Evolutionary conservation across 768 basidiomycete species (phyloP), one percentile per base, ranked within the genome.

Genomic region (Fibroporia radiculosa): DNA sequence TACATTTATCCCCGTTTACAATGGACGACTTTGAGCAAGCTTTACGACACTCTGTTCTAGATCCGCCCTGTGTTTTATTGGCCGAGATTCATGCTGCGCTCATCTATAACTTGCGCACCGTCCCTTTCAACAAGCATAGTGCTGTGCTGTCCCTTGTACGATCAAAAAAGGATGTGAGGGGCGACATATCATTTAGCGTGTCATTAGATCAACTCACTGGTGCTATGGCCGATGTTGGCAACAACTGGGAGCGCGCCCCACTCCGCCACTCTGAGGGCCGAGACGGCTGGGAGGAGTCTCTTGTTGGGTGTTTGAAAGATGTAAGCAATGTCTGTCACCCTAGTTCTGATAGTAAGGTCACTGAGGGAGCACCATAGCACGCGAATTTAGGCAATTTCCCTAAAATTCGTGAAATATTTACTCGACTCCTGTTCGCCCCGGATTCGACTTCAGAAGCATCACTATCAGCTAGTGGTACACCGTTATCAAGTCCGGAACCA

Each of bases 1-100:
- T 98, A 13, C 82, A 86, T 49, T 65, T 99, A 14, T 93, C 93
- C 11, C 69, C 82, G 11, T 88, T 97, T 61, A 84, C 93, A 0
- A 70, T 99, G 56, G 96, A 99, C 62, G 95, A 98, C 58, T 88
- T 85, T 60, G 92, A 93, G 58, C 76, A 80, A 47, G 84, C 93
- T 0, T 69, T 98, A 24, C 82, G 83, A 39, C 95, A 98, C 64
- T 71, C 77, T 24, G 63, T 72, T 38, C 48, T 65, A 38, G 87
- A 95, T 42, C 71, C 78, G 3, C 75, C 82, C 2, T 93, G 91
- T 55, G 56, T 73, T 14, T 69, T 99, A 35, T 75, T 98, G 33
- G 80, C 80, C 41, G 96, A 99, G 66, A 74, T 93, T 36, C 93
- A 98, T 63, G 81, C 89, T 2, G 77, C 80, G 1, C 77, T 99